phyloP scores from a whole-genome alignment of 768 basidiomycete species.

The Pleurotus tuber-regium region DNA sequence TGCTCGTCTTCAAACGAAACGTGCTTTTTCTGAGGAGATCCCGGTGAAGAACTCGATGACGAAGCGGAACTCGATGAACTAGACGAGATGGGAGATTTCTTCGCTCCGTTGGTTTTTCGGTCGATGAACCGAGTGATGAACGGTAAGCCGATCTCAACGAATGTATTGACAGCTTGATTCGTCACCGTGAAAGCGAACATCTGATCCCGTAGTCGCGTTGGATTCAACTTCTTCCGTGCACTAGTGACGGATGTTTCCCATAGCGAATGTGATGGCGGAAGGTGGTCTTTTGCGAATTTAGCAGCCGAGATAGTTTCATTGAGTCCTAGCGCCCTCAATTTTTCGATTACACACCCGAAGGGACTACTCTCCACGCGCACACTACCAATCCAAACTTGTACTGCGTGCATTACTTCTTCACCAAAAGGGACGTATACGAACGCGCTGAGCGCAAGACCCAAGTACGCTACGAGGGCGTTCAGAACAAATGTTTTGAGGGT shows the following conservation, averaged over 20 bases:
- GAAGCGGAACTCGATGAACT: slow-evolving; percentile 1
- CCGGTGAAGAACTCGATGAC: slow-evolving; percentile 8
- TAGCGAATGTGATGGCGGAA: too few species aligned
- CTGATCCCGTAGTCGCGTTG: slow-evolving; percentile 77
- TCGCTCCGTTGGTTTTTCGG: slow-evolving; percentile 42
- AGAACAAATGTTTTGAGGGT: slow-evolving; percentile 91
- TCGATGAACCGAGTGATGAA: slow-evolving; percentile 63
- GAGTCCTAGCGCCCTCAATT: background rate
- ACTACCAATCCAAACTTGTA: slow-evolving; percentile 35
- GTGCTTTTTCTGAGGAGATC: slow-evolving; percentile 49
- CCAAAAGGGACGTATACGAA: slow-evolving; percentile 97
- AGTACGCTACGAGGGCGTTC: slow-evolving; percentile 86
- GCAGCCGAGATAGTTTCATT: background rate
- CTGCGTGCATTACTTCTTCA: slow-evolving; percentile 69
- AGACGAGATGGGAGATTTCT: slow-evolving; percentile 7
- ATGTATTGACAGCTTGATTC: slow-evolving; percentile 77
- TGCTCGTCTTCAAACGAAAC: slow-evolving; percentile 73
- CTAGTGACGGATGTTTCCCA: slow-evolving; percentile 54
- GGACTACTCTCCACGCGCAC: background rate
- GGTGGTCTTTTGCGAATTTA: slow-evolving; percentile 9
- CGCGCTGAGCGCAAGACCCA: slow-evolving; percentile 88
- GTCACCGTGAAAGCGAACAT: slow-evolving; percentile 94
- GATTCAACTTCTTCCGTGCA: slow-evolving; percentile 59
- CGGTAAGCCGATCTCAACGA: slow-evolving; percentile 80
- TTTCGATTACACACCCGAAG: slow-evolving; percentile 1